Evolutionary conservation across 2,329 filamentous ascomycete genomes (phyloP), one percentile per base, ranked within the genome.

Genomic region (Albophoma yamanashiensis): DNA sequence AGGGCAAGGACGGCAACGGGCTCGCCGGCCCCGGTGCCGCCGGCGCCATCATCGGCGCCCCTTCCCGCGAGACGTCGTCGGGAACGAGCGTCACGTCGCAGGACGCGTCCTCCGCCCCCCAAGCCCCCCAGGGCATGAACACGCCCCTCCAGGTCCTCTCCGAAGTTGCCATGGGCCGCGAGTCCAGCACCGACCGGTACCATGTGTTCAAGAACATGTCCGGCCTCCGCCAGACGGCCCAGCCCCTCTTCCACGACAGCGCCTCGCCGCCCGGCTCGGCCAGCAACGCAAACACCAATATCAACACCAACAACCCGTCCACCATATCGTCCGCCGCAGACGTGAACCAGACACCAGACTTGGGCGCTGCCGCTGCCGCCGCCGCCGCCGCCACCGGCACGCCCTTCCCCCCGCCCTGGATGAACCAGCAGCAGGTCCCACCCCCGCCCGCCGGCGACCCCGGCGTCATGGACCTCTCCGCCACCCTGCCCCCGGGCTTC

Each of bases 81-180:
- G 53, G n/a, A n/a, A 25, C 55, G 27, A 27, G 34, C n/a, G 4
- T 36, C 31, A 45, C 57, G n/a, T 52, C 53, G 40, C 55, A 27
- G 2, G 40, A 36, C 15, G 47, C 27, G 20, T 12, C 59, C 53
- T 27, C 40, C 47, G 31, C 55, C 39, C 62, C 64, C 9, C 65
- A 65, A 25, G 60, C 62, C 2, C 63, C 64, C 20, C 64, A 65
- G 17, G 68, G 74, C 67, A 75, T 74, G 39, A 82, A 79, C 65
- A 83, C 81, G 0, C 81, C 81, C 1, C 74, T 84, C 4, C 79
- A 84, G 58, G 73, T 84, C 31, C 75, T 84, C 8, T 84, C 82
- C 43, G 82, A 84, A 64, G 78, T 84, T 40, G 81, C 81, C n/a
- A 79, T 78, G 61, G 72, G 70, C 40, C 76, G 78, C 57, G 74